Conservation (phyloP, 2,329 filamentous ascomycete genomes). For the Cordyceps tenuipes region DNA sequence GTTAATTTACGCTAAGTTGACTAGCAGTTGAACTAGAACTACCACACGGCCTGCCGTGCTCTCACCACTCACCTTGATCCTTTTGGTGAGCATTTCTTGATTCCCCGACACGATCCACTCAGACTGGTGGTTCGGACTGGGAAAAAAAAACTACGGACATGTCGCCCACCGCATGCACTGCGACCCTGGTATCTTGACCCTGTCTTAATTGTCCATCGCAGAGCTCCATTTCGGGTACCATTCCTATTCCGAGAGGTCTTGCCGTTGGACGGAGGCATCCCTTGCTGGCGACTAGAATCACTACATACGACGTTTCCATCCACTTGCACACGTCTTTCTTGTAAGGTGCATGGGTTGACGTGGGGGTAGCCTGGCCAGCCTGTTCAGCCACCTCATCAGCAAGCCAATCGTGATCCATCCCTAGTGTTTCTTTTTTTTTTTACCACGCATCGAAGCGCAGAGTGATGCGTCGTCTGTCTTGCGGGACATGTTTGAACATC, state of each 20-base stretch:
- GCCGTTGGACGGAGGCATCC: background rate
- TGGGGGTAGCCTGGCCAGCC: background rate
- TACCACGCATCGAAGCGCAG: background rate
- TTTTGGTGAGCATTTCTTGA: background rate
- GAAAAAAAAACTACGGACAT: background rate
- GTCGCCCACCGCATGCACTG: background rate
- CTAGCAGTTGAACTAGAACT: background rate
- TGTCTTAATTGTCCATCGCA: background rate
- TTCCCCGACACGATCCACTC: background rate
- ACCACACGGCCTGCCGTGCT: background rate
- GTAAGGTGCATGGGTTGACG: background rate
- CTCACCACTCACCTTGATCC: background rate
- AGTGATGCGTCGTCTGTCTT: background rate
- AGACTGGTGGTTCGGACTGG: background rate
- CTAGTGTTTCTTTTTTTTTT: too few relatives aligned
- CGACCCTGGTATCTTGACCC: background rate
- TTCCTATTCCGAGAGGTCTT: conserved; percentile 2
- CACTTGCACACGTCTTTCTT: background rate
- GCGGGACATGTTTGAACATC: background rate
- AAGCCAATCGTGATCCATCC: background rate
- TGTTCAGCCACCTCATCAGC: background rate
- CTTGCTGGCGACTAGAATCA: background rate
- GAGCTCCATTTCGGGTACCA: conserved; percentile 8
- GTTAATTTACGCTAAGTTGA: background rate
- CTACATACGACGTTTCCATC: background rate